Evolutionary conservation across 768 basidiomycete genomes (phyloP).

Genomic region (Nidularia pulvinata): DNA sequence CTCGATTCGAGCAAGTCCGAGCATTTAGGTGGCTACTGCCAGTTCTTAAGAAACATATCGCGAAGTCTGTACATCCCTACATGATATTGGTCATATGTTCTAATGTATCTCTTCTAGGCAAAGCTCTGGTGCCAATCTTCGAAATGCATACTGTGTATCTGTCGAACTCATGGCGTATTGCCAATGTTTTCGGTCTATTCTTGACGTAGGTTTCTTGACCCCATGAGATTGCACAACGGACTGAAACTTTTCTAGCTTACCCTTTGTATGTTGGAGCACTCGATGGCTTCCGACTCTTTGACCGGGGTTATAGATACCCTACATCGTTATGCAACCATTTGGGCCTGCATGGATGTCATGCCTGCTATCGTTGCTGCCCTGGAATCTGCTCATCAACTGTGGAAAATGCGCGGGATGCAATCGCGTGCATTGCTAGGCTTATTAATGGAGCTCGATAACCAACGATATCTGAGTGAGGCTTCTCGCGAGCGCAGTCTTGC

Average conservation of each 20-base stretch:
- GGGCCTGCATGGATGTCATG: slow-evolving; percentile 75
- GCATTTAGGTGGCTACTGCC: slow-evolving; percentile 79
- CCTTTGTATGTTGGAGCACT: slow-evolving; percentile 51
- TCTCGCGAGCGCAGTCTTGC: slow-evolving; percentile 60
- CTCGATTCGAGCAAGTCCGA: slow-evolving; percentile 76
- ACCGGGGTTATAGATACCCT: slow-evolving; percentile 69
- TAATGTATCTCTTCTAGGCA: slow-evolving; percentile 6
- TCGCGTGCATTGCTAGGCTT: slow-evolving; percentile 64
- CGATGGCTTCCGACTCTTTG: slow-evolving; percentile 50
- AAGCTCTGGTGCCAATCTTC: slow-evolving; percentile 28
- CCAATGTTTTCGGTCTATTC: slow-evolving; percentile 65
- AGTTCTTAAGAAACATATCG: slow-evolving; percentile 51
- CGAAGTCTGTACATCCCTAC: slow-evolving; percentile 33
- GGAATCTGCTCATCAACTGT: slow-evolving; percentile 58
- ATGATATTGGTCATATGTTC: background rate
- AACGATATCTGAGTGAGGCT: slow-evolving; percentile 48
- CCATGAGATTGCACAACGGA: background rate
- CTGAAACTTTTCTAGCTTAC: slow-evolving; percentile 37
- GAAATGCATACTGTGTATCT: slow-evolving; percentile 55
- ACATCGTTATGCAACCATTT: slow-evolving; percentile 70
- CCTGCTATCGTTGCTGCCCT: slow-evolving; percentile 56
- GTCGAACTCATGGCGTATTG: slow-evolving; percentile 60
- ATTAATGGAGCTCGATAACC: slow-evolving; percentile 65
- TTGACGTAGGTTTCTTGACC: slow-evolving; percentile 57
- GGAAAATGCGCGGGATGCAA: slow-evolving; percentile 66